Percentiles rank a stretch among this genome's conserved stretches.
These are phyloP conservation scores for Alternaria brassicicola DNA, from an alignment of 2,329 filamentous ascomycete species.

Conservation along the genomic window DNA sequence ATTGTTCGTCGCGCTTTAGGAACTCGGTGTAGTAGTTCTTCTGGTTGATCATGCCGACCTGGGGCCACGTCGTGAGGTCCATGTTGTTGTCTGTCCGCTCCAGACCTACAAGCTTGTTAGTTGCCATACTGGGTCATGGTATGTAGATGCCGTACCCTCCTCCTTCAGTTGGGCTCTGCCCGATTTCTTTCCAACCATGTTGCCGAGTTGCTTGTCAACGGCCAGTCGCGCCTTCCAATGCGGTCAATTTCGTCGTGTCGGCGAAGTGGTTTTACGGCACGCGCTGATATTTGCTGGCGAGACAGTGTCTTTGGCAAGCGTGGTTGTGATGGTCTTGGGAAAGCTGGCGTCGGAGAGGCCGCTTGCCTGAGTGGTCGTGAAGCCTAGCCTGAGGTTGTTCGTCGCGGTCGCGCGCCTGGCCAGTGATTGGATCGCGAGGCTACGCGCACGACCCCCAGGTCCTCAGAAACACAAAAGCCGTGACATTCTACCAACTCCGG, in stretches of 20 bases:
- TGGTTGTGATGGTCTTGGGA: background rate
- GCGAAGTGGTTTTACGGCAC: background rate
- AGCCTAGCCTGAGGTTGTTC: constrained; percentile 11
- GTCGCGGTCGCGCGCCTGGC: constrained; percentile 19
- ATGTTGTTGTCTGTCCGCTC: constrained; percentile 98
- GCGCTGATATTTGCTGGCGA: background rate
- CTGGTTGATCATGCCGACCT: constrained; percentile 93
- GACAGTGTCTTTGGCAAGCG: background rate
- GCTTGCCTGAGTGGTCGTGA: constrained; percentile 5
- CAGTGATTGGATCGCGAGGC: constrained; percentile 24
- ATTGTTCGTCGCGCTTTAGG: constrained; percentile 96
- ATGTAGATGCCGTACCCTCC: constrained; percentile 54
- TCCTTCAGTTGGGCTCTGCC: constrained; percentile 66
- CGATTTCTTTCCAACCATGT: constrained; percentile 71
- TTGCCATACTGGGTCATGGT: background rate
- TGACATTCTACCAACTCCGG: background rate
- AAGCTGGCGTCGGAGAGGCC: background rate
- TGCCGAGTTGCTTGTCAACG: constrained; percentile 5
- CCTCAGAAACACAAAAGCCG: background rate
- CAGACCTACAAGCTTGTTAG: constrained; percentile 66
- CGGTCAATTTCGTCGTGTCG: background rate
- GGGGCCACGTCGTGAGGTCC: constrained; percentile 92
- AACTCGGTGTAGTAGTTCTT: constrained; percentile 98
- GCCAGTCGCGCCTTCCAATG: background rate
- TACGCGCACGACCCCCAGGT: background rate